Conservation (phyloP, 345 rosid genomes). For the Gynandropsis gynandra region DNA sequence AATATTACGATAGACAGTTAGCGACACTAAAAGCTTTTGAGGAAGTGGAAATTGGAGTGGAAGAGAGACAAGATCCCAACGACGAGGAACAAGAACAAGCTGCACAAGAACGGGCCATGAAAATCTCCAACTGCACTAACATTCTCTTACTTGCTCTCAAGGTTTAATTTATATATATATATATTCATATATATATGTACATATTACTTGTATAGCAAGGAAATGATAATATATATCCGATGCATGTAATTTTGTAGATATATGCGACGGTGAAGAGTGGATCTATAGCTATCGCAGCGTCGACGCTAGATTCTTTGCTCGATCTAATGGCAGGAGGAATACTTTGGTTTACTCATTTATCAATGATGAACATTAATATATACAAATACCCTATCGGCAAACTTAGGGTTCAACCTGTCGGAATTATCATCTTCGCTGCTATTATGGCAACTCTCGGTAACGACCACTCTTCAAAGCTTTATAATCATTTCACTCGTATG, state of each 20-base stretch:
- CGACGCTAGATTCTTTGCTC: conserved; percentile 87
- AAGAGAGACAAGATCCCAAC: conserved; percentile 22
- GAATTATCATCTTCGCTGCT: conserved; percentile 87
- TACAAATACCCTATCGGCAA: conserved; percentile 92
- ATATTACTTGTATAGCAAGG: too few species aligned
- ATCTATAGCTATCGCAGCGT: conserved; percentile 93
- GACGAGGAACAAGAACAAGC: conserved; percentile 36
- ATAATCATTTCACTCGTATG: too few species aligned
- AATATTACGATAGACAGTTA: conserved; percentile 65
- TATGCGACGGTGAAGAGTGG: conserved; percentile 85
- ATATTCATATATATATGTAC: too few species aligned
- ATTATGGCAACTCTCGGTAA: conserved; percentile 94
- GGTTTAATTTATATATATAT: conserved; percentile 30
- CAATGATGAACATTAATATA: conserved; percentile 79
- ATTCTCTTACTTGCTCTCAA: conserved; percentile 55
- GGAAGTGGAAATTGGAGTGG: conserved; percentile 46
- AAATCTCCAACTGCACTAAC: conserved; percentile 72
- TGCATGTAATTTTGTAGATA: conserved; percentile 29
- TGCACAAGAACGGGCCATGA: conserved; percentile 68
- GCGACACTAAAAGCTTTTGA: conserved; percentile 68
- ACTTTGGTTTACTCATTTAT: conserved; percentile 85
- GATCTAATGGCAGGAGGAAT: conserved; percentile 96
- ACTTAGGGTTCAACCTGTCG: conserved; percentile 91
- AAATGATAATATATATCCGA: too few species aligned
- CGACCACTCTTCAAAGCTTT: too few species aligned